Evolutionary conservation across 2,329 filamentous ascomycete species (phyloP), one percentile per base, ranked within the genome.

Genomic region (Pyrenophora teres): DNA sequence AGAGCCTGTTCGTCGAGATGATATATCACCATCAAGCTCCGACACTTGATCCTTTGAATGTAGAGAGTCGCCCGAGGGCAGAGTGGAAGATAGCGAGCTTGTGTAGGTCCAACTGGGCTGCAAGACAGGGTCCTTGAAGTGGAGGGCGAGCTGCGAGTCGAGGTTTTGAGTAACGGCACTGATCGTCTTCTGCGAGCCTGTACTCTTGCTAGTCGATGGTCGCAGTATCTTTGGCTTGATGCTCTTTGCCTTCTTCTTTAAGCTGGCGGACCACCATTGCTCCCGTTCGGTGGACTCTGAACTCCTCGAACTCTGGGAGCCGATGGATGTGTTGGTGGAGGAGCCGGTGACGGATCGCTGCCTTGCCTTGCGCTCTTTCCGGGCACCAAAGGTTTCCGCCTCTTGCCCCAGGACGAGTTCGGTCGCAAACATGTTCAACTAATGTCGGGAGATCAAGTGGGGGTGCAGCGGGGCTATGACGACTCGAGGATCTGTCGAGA

Each of bases 341-440:
- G 56, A 54, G 15, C 67, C 57, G 13, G 60, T 55, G 31, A 46
- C 53, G 16, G 64, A 52, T n/a, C 57, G 59, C 50, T 72, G 62
- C 47, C 57, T 62, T 21, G 65, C 64, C 40, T 67, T 73, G 35
- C 73, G 63, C 50, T 75, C 68, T 50, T 60, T 65, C 8, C 71
- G 67, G 52, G 72, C 58, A n/a, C 73, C 74, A 35, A 76, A 68
- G 38, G 63, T 73, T 56, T 75, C 72, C n/a, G 61, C 61, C 32
- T 54, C 58, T 43, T 70, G 65, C 4, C 54, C 62, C 74, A 73
- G 74, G 16, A 71, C 70, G 18, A 75, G 57, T 57, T 76, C 74
- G 42, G 72, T 71, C 40, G 69, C 53, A 46, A 76, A 76, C 74
- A 76, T 76, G 30, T 23, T 66, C 38, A 48, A 52, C 54, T 27